Evolutionary conservation across 2,329 filamentous ascomycete genomes (phyloP).

Genomic region (Diplodia corticola): DNA sequence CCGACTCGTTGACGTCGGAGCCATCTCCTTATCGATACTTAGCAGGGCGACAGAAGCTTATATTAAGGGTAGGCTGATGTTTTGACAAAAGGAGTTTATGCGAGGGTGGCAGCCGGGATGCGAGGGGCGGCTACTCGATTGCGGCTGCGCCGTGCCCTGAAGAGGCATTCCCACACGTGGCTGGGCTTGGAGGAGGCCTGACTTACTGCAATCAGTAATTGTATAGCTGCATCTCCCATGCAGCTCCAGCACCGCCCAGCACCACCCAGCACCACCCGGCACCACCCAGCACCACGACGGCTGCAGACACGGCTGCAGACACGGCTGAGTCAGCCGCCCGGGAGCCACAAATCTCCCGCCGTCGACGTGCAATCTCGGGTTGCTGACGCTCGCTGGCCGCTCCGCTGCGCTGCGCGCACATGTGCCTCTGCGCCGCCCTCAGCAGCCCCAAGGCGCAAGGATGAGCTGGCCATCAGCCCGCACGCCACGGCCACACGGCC

Average conservation of each 20-base stretch:
- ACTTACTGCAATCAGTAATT: conserved; percentile 12
- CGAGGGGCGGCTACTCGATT: conserved; percentile 2
- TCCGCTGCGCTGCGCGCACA: not conserved
- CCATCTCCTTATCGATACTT: conserved; percentile 20
- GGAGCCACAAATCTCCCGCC: conserved; percentile 5
- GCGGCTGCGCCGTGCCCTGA: conserved; percentile 8
- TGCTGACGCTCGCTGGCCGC: too few species aligned
- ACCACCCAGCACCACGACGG: not conserved
- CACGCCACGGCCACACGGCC: conserved; percentile 3
- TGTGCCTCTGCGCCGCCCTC: not conserved
- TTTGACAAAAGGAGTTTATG: conserved; percentile 11
- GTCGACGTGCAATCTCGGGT: not conserved
- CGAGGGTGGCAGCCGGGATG: conserved; percentile 3
- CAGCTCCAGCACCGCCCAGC: not conserved
- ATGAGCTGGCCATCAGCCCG: conserved; percentile 6
- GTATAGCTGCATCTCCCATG: conserved; percentile 7
- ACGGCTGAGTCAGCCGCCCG: not conserved
- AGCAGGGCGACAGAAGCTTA: conserved; percentile 12
- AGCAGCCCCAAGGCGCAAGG: conserved; percentile 3
- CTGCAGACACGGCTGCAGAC: not conserved
- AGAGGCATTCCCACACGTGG: conserved; percentile 10
- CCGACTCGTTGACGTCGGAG: conserved; percentile 10
- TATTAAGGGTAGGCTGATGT: conserved; percentile 4
- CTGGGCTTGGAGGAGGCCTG: conserved; percentile 4
- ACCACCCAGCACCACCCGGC: not conserved